phyloP scores from a whole-genome alignment of 2,329 filamentous ascomycete species.

The Diplocarpon rosae region DNA sequence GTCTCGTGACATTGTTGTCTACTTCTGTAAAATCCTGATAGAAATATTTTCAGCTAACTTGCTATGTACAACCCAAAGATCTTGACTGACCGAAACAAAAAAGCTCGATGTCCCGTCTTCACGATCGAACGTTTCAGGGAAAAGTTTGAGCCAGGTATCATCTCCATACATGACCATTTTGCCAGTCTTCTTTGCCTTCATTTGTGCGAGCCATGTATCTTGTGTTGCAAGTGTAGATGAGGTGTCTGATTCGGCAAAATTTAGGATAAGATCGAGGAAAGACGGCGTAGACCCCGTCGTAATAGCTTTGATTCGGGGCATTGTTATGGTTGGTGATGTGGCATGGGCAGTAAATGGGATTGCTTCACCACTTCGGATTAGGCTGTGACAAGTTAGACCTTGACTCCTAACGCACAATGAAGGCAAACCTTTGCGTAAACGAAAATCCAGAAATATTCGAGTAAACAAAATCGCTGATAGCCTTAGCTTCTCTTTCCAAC shows the following conservation, averaged over 20 bases:
- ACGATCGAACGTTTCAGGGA: slow-evolving; percentile 77
- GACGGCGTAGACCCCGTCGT: slow-evolving; percentile 97
- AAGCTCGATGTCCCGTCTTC: slow-evolving; percentile 93
- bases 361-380: slow-evolving; percentile 56
- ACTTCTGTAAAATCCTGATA: slow-evolving; percentile 90
- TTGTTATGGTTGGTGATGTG: slow-evolving; percentile 93
- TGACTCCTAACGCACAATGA: background rate
- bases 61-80: slow-evolving; percentile 17
- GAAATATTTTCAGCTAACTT: slow-evolving; percentile 20
- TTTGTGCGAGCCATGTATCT: slow-evolving; percentile 93
- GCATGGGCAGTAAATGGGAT: slow-evolving; percentile 93
- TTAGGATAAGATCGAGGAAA: slow-evolving; percentile 92
- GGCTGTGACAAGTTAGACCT: slow-evolving; percentile 13
- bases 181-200: slow-evolving; percentile 60
- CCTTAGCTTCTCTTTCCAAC: slow-evolving; percentile 16
- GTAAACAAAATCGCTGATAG: slow-evolving; percentile 80
- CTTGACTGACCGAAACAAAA: slow-evolving; percentile 75
- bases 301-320: slow-evolving; percentile 94
- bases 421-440: slow-evolving; percentile 71
- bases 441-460: slow-evolving; percentile 67
- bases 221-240: slow-evolving; percentile 78
- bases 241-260: slow-evolving; percentile 89
- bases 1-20: slow-evolving; percentile 91
- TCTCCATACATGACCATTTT: slow-evolving; percentile 93
- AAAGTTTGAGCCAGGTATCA: slow-evolving; percentile 96